phyloP scores from a whole-genome alignment of 129 eudicot genomes.

The Chrysanthemum seticuspe region DNA sequence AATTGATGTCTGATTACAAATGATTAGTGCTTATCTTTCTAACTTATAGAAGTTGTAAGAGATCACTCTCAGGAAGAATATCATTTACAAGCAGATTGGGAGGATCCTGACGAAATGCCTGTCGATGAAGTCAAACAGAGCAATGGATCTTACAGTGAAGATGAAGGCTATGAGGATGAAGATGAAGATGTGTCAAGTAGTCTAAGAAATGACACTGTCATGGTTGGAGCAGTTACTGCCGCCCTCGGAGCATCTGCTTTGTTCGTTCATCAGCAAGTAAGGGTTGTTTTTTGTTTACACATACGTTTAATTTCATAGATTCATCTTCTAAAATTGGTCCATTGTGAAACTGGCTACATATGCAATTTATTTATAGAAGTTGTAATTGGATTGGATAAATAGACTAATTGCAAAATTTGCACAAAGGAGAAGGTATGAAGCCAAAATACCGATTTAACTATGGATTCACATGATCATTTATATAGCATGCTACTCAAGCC shows the following conservation, averaged over 20 bases:
- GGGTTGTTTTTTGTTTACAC: slow-evolving; percentile 9
- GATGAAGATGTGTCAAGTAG: slow-evolving; percentile 23
- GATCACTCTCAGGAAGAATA: slow-evolving; percentile 33
- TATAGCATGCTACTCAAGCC: slow-evolving; percentile 12
- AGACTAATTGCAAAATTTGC: slow-evolving; percentile 19
- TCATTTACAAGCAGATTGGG: slow-evolving; percentile 25
- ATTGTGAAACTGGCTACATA: slow-evolving; percentile 2
- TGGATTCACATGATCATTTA: not conserved
- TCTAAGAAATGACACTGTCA: slow-evolving; percentile 34
- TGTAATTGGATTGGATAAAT: slow-evolving; percentile 13
- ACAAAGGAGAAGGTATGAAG: not conserved
- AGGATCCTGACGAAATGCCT: slow-evolving; percentile 25
- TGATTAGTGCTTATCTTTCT: not conserved
- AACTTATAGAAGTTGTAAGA: slow-evolving; percentile 10
- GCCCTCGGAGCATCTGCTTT: slow-evolving; percentile 95
- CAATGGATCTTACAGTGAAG: slow-evolving; percentile 9
- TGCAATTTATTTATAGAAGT: slow-evolving; percentile 6
- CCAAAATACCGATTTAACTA: too few species aligned
- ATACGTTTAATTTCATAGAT: not conserved
- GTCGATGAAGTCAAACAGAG: slow-evolving; percentile 24
- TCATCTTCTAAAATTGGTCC: slow-evolving; percentile 13
- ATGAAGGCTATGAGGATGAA: too few species aligned
- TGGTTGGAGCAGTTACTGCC: slow-evolving; percentile 95
- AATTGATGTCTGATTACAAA: not conserved
- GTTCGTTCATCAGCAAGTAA: slow-evolving; percentile 67